Evolutionary conservation across 2,329 filamentous ascomycete species (phyloP).

Genomic region (Nigrospora oryzae): DNA sequence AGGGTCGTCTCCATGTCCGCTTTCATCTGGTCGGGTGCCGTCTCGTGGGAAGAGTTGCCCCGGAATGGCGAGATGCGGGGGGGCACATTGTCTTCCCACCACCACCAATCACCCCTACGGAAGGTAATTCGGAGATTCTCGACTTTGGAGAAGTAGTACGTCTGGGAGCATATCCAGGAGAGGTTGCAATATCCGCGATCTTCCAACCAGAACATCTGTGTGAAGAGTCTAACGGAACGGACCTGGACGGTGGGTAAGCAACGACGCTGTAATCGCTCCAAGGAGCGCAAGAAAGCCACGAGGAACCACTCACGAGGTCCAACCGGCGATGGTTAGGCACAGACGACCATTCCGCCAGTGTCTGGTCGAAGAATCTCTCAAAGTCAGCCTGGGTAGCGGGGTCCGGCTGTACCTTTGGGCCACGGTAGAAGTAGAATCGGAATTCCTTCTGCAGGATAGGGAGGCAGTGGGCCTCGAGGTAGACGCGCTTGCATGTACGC

Average conservation of each 20-base stretch:
- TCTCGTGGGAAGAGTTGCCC: slow-evolving; percentile 1
- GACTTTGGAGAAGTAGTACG: slow-evolving; percentile 11
- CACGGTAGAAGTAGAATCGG: slow-evolving; percentile 15
- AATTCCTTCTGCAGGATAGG: slow-evolving; percentile 19
- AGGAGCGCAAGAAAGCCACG: background rate
- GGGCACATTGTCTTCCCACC: slow-evolving; percentile 20
- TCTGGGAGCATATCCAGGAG: slow-evolving; percentile 3
- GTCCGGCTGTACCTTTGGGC: slow-evolving; percentile 1
- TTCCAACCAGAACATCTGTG: slow-evolving; percentile 17
- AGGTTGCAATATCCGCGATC: slow-evolving; percentile 1
- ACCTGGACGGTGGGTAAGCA: background rate
- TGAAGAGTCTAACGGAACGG: slow-evolving; percentile 8
- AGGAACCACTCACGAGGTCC: slow-evolving; percentile 6
- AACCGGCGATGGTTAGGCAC: slow-evolving; percentile 1
- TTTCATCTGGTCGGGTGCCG: slow-evolving; percentile 3
- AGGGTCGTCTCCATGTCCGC: slow-evolving; percentile 7
- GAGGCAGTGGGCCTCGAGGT: slow-evolving; percentile 20
- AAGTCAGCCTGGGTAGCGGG: slow-evolving; percentile 7
- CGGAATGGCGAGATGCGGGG: slow-evolving; percentile 16
- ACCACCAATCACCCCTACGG: slow-evolving; percentile 24
- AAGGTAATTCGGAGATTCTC: slow-evolving; percentile 21
- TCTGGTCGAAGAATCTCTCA: slow-evolving; percentile 12
- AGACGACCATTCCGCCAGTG: slow-evolving; percentile 5
- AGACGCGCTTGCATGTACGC: slow-evolving; percentile 23
- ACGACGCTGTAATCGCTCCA: background rate